Evolutionary conservation across 2,329 filamentous ascomycete genomes (phyloP), one percentile per base, ranked within the genome.

Genomic region (Xylariaceae sp.): DNA sequence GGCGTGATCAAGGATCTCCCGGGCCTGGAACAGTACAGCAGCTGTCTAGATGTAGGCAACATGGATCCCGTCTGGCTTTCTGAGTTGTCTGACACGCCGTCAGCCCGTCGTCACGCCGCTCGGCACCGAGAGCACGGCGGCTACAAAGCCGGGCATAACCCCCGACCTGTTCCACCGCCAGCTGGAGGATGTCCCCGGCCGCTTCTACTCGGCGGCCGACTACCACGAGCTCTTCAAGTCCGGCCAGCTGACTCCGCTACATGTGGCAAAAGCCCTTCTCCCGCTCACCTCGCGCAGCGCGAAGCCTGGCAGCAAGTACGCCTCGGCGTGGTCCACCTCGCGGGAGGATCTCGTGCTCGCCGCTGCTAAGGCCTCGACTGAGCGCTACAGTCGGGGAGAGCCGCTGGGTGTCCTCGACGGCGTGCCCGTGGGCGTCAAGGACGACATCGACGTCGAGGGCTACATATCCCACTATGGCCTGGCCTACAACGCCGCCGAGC

Each of bases 401-500:
- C 70, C 78, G 1, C 57, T 87, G 12, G 70, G 84, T 10, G 62
- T 84, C 5, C 63, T 94, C 6, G 88, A 94, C 49, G 88, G 88
- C 10, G 76, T 94, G 1, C 88, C 87, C 0, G 73, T 93, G 31
- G 83, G 80, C 0, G 75, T 92, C 47, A 94, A 94, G 60, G 87
- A 93, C 51, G 86, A 94, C 50, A 70, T 80, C 12, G 70, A 81
- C 43, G 64, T 88, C 19, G 68, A 75, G 43, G 85, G 83, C 11
- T 89, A 87, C 53, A 70, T 74, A 32, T 75, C 70, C 42, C 80
- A 76, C 33, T 60, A 73, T 30, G 86, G 83, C 15, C 78, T 80
- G 49, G 70, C 63, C 40, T 65, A 78, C 29, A 68, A 81, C 43
- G 70, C 73, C 37, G 71, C 65, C 2, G 50, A 65, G 24, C 56